phyloP scores from a whole-genome alignment of 768 basidiomycete species.

The Hypholoma sublateritium region DNA sequence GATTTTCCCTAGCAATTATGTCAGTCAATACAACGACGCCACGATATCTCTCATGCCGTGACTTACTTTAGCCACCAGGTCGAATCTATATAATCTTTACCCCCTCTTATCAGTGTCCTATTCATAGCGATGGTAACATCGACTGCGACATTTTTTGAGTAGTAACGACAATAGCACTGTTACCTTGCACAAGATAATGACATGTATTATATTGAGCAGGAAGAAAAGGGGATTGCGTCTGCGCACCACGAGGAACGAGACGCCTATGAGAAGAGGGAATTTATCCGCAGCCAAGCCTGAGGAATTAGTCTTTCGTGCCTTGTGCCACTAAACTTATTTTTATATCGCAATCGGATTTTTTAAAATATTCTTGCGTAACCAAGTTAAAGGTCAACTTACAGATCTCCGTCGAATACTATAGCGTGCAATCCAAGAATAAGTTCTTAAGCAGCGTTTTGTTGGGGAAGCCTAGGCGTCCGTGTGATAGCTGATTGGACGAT shows the following conservation, averaged over 20 bases:
- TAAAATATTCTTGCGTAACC: background rate
- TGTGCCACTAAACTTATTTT: constrained; percentile 19
- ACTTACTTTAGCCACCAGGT: constrained; percentile 39
- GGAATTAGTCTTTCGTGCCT: constrained; percentile 17
- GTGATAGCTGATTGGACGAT: too few relatives aligned
- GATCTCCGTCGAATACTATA: constrained; percentile 1
- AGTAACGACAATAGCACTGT: background rate
- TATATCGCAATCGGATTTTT: background rate
- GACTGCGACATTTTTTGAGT: background rate
- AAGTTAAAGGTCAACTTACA: background rate
- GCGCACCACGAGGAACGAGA: background rate
- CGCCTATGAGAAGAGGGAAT: constrained; percentile 8
- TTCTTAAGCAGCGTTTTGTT: background rate
- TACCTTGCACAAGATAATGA: background rate
- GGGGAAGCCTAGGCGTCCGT: too few relatives aligned
- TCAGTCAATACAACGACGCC: constrained; percentile 38
- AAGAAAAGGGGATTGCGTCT: background rate
- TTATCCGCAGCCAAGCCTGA: background rate
- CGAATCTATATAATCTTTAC: constrained; percentile 37
- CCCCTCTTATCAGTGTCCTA: constrained; percentile 10
- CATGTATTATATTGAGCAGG: background rate
- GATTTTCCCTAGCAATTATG: constrained; percentile 89
- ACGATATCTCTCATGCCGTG: constrained; percentile 2
- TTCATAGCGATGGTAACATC: constrained; percentile 3
- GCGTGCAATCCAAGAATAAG: background rate